A percentile compares a stretch with the other conserved stretches of the same genome.
Evolutionary conservation across 1,284 basidiomycete species (phyloP).

Genomic region (Apiotrichum sp.): DNA sequence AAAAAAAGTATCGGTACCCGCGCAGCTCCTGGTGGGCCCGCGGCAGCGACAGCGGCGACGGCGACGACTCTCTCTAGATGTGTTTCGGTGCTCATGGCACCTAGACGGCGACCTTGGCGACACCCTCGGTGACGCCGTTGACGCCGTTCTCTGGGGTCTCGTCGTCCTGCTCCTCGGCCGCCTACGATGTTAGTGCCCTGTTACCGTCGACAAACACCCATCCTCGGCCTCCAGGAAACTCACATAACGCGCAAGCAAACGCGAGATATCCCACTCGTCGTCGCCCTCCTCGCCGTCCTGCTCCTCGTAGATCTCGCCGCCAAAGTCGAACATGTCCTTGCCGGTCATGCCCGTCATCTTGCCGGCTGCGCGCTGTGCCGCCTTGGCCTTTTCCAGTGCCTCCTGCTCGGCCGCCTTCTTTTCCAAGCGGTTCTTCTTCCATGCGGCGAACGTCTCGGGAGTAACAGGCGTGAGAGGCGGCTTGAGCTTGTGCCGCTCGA

Average conservation of each 20-base stretch:
- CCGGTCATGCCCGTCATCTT: conserved; percentile 93
- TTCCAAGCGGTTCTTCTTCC: conserved; percentile 90
- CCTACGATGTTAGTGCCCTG: too few species aligned
- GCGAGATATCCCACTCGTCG: conserved; percentile 47
- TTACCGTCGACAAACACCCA: too few species aligned
- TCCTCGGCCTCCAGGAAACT: background rate
- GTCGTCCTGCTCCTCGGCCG: too few species aligned
- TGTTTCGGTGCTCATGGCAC: too few species aligned
- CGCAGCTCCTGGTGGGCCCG: too few species aligned
- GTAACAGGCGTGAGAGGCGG: conserved; percentile 93
- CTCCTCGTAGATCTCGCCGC: conserved; percentile 90
- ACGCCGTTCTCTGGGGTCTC: too few species aligned
- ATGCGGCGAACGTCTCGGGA: conserved; percentile 80
- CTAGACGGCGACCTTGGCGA: too few species aligned
- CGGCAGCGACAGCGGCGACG: too few species aligned
- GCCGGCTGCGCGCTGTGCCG: conserved; percentile 74
- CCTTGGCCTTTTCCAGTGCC: conserved; percentile 76
- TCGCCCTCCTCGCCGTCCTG: conserved; percentile 56
- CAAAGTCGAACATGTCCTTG: conserved; percentile 94
- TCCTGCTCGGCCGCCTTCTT: conserved; percentile 87
- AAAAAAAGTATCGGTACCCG: too few species aligned
- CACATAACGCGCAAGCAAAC: conserved; percentile 41
- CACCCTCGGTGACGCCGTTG: too few species aligned
- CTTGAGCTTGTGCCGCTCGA: conserved; percentile 94
- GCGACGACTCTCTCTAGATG: too few species aligned